A percentile compares a stretch with the other conserved stretches of the same genome.
phyloP scores from a whole-genome alignment of 352 stramenopile genomes.

The Saprolegnia diclina region DNA sequence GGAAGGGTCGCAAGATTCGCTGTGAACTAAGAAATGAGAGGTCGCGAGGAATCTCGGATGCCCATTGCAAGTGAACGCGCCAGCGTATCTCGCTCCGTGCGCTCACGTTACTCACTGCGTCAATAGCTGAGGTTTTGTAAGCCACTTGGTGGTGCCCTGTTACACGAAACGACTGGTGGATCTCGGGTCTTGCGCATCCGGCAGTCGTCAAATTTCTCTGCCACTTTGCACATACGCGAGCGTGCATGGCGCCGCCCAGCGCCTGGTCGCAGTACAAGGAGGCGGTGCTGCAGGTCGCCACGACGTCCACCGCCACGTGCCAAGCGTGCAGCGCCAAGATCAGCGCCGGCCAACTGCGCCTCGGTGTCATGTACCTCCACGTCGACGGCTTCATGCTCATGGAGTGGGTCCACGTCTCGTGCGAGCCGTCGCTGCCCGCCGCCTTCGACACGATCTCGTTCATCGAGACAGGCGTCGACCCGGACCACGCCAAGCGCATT shows the following conservation, averaged over 20 bases:
- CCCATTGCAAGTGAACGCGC: too few species aligned
- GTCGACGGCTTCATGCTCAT: conserved; percentile 84
- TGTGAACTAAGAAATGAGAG: too few species aligned
- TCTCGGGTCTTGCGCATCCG: neutral
- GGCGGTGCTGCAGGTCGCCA: conserved; percentile 63
- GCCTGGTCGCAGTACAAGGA: conserved; percentile 78
- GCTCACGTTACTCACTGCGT: too few species aligned
- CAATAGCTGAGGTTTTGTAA: too few species aligned
- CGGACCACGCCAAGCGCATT: conserved; percentile 16
- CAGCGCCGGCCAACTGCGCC: conserved; percentile 54
- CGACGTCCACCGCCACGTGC: conserved; percentile 69
- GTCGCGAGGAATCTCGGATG: too few species aligned
- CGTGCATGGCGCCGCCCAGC: neutral
- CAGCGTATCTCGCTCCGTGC: too few species aligned
- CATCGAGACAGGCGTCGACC: conserved; percentile 14
- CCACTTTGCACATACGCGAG: too few species aligned
- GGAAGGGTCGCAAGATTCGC: too few species aligned
- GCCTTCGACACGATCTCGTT: conserved; percentile 34
- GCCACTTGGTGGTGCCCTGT: neutral
- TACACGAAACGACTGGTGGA: neutral
- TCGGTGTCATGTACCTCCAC: conserved; percentile 83
- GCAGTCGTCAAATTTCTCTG: too few species aligned
- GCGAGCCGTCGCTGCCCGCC: conserved; percentile 49
- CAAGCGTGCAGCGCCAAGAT: conserved; percentile 64
- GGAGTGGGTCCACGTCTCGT: conserved; percentile 77